These are phyloP conservation scores for Myrica gale DNA, from an alignment of 306 rosid species.

Conservation along the genomic window DNA sequence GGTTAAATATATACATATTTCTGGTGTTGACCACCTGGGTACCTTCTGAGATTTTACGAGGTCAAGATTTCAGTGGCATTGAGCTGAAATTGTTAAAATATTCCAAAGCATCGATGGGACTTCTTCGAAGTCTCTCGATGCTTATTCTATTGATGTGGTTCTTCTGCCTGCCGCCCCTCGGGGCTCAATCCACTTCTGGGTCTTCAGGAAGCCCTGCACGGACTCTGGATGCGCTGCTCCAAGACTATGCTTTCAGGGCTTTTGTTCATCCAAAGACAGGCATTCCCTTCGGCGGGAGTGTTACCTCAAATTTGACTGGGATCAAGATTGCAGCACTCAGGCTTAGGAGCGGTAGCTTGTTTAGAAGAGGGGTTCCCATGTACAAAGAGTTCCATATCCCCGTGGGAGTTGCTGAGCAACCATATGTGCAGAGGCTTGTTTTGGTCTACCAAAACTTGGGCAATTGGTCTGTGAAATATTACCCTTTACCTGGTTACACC, in stretches of 20 bases:
- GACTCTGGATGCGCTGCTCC: slow-evolving; percentile 50
- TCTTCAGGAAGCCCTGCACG: slow-evolving; percentile 31
- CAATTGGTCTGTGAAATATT: slow-evolving; percentile 54
- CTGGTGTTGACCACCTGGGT: slow-evolving; percentile 31
- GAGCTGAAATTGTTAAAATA: slow-evolving; percentile 35
- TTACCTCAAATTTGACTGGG: slow-evolving; percentile 56
- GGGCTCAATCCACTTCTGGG: slow-evolving; percentile 37
- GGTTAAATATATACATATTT: not conserved
- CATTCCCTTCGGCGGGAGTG: slow-evolving; percentile 37
- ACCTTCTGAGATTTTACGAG: slow-evolving; percentile 16
- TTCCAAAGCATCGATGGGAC: slow-evolving; percentile 58
- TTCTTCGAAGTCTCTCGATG: slow-evolving; percentile 54
- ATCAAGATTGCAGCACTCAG: slow-evolving; percentile 54
- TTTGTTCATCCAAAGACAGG: slow-evolving; percentile 61
- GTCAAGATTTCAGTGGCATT: slow-evolving; percentile 26
- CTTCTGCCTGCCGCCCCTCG: slow-evolving; percentile 40
- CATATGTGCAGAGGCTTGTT: slow-evolving; percentile 76
- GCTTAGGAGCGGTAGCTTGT: slow-evolving; percentile 84
- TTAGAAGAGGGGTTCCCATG: slow-evolving; percentile 49
- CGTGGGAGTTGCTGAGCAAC: slow-evolving; percentile 43
- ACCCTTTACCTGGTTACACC: slow-evolving; percentile 58
- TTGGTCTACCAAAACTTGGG: slow-evolving; percentile 88
- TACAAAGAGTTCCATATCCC: slow-evolving; percentile 75
- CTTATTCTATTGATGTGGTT: slow-evolving; percentile 44
- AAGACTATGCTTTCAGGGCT: slow-evolving; percentile 53